Conservation (phyloP, 257 asterid species). For the Capsicum rhomboideum region DNA sequence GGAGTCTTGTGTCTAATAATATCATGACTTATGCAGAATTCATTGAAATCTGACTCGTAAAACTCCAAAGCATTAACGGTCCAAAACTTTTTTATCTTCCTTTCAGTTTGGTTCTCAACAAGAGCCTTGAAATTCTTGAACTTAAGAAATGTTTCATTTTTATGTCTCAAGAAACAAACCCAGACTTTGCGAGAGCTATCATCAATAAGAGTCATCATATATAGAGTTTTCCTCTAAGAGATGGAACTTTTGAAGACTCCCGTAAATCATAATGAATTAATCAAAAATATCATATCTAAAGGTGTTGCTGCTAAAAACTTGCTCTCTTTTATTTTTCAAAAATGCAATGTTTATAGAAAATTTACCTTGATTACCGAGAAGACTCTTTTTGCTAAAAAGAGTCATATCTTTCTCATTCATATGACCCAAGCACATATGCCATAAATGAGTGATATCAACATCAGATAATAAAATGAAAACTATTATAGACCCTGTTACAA, state of each 20-base stretch:
- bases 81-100: not conserved
- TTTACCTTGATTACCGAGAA: not conserved
- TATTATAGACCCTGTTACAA: not conserved
- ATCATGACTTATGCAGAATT: not conserved
- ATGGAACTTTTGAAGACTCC: not conserved
- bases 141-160: not conserved
- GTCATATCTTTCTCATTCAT: not conserved
- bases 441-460: not conserved
- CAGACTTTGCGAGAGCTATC: not conserved
- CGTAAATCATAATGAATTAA: not conserved
- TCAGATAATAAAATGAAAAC: not conserved
- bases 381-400: not conserved
- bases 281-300: not conserved
- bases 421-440: not conserved
- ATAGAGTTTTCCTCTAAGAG: not conserved
- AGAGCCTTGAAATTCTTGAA: not conserved
- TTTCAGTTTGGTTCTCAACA: not conserved
- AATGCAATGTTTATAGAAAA: not conserved
- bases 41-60: not conserved
- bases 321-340: not conserved
- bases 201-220: not conserved
- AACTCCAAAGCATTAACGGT: not conserved
- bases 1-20: not conserved
- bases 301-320: not conserved
- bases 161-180: not conserved